These are phyloP conservation scores for Pugionium dolabratum DNA, from an alignment of 345 rosid species.

Conservation along the genomic window DNA sequence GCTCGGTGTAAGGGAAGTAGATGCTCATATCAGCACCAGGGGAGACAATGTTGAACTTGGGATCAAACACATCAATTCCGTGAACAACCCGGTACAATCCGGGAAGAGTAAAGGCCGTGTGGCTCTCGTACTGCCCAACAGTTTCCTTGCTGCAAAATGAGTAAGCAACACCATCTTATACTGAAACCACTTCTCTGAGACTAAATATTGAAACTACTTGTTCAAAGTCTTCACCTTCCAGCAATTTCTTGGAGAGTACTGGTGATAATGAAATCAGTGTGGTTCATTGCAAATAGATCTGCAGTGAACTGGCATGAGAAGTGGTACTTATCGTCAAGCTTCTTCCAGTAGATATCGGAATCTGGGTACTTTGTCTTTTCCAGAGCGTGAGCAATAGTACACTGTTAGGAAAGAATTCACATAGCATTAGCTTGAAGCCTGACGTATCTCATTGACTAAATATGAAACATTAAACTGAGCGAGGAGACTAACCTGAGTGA, in stretches of 20 bases:
- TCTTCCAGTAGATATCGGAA: slow-evolving; percentile 94
- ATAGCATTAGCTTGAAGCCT: slow-evolving; percentile 4
- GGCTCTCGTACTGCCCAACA: slow-evolving; percentile 93
- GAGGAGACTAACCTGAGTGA: slow-evolving; percentile 68
- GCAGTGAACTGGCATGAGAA: slow-evolving; percentile 37
- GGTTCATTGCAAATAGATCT: slow-evolving; percentile 92
- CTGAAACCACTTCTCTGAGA: not conserved
- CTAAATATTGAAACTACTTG: too few relatives aligned
- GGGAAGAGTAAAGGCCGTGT: slow-evolving; percentile 85
- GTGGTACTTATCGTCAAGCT: slow-evolving; percentile 87
- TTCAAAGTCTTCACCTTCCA: slow-evolving; percentile 61
- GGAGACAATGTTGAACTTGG: slow-evolving; percentile 95
- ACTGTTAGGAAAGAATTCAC: slow-evolving; percentile 45
- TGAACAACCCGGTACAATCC: slow-evolving; percentile 92
- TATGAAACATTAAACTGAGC: not conserved
- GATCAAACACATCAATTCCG: slow-evolving; percentile 33
- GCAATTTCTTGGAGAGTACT: slow-evolving; percentile 98
- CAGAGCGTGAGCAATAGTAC: slow-evolving; percentile 94
- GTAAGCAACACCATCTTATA: slow-evolving; percentile 4
- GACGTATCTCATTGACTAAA: not conserved
- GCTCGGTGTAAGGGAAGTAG: slow-evolving; percentile 77
- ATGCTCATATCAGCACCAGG: slow-evolving; percentile 97
- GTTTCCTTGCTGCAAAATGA: slow-evolving; percentile 66
- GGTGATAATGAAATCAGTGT: slow-evolving; percentile 95
- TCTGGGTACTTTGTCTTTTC: slow-evolving; percentile 97